Percentiles rank a stretch among this genome's conserved stretches.
Evolutionary conservation across 2,329 filamentous ascomycete species (phyloP).

Genomic region (Microthyrium microscopicum): DNA sequence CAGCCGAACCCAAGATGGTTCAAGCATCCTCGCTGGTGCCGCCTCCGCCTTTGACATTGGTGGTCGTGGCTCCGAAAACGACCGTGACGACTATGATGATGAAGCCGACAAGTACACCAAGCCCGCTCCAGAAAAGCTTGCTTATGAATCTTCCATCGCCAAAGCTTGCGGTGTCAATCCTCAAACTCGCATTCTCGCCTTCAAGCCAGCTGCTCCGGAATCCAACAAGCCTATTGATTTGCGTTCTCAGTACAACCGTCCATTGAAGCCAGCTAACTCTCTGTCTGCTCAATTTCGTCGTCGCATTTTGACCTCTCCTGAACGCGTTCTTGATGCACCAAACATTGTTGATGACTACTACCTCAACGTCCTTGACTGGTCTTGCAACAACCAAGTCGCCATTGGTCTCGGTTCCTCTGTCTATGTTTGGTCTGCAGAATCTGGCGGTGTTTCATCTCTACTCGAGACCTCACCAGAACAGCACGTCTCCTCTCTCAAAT

Average conservation of each 20-base stretch:
- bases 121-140: slow-evolving; percentile 70
- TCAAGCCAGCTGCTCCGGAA: slow-evolving; percentile 96
- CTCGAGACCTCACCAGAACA: slow-evolving; percentile 80
- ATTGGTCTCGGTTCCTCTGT: slow-evolving; percentile 94
- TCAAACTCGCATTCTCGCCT: slow-evolving; percentile 89
- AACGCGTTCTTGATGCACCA: slow-evolving; percentile 89
- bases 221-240: slow-evolving; percentile 97
- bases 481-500: slow-evolving; percentile 96
- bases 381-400: slow-evolving; percentile 90
- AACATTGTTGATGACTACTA: slow-evolving; percentile 98
- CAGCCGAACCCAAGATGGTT: slow-evolving; percentile 45
- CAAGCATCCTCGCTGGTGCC: slow-evolving; percentile 46
- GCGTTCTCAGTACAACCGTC: slow-evolving; percentile 93
- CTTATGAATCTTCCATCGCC: slow-evolving; percentile 83
- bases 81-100: slow-evolving; percentile 51
- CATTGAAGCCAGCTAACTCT: slow-evolving; percentile 60
- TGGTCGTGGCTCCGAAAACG: slow-evolving; percentile 47
- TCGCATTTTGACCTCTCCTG: slow-evolving; percentile 83
- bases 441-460: slow-evolving; percentile 74
- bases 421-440: slow-evolving; percentile 96
- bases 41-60: slow-evolving; percentile 46
- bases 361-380: slow-evolving; percentile 97
- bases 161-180: slow-evolving; percentile 83
- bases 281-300: slow-evolving; percentile 75
- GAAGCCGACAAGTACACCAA: slow-evolving; percentile 48